These are phyloP conservation scores for Tetradesmus lagerheimii DNA, from an alignment of 139 green algal genomes.

Conservation along the genomic window DNA sequence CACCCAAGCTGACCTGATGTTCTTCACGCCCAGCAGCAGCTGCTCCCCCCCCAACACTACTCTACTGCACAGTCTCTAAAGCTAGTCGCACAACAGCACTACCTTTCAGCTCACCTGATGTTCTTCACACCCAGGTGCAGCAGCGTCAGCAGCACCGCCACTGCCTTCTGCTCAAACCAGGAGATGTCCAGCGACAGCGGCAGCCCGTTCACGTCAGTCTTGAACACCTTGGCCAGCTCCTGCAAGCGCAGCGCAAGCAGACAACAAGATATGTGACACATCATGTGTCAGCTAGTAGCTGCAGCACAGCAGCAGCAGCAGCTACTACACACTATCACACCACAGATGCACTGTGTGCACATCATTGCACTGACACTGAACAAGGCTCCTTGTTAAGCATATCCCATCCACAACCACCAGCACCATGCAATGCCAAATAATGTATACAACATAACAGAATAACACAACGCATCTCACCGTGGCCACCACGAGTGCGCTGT, in stretches of 20 bases:
- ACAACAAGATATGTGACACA: neutral
- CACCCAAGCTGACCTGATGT: too few species aligned
- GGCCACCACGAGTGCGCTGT: constrained; percentile 76
- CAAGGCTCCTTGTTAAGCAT: too few species aligned
- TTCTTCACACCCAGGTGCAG: constrained; percentile 82
- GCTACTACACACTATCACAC: too few species aligned
- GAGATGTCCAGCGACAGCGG: constrained; percentile 69
- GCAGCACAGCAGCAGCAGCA: too few species aligned
- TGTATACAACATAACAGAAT: too few species aligned
- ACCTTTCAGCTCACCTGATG: constrained; percentile 57
- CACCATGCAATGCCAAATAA: too few species aligned
- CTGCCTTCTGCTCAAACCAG: constrained; percentile 85
- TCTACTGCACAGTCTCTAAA: constrained; percentile 56
- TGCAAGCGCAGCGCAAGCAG: constrained; percentile 18
- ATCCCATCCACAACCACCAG: too few species aligned
- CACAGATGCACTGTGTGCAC: too few species aligned
- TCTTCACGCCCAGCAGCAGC: constrained; percentile 78
- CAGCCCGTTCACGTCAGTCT: constrained; percentile 80
- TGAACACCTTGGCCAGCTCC: constrained; percentile 76
- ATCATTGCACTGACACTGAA: too few species aligned
- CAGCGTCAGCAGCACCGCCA: constrained; percentile 82
- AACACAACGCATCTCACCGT: constrained; percentile 40
- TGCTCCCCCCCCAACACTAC: constrained; percentile 80
- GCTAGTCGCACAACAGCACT: neutral
- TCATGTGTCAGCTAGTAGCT: too few species aligned